A percentile compares a stretch with the other conserved stretches of the same genome.
Evolutionary conservation across 495 filamentous ascomycete species (phyloP).

Genomic region (Penicillium turbatum): DNA sequence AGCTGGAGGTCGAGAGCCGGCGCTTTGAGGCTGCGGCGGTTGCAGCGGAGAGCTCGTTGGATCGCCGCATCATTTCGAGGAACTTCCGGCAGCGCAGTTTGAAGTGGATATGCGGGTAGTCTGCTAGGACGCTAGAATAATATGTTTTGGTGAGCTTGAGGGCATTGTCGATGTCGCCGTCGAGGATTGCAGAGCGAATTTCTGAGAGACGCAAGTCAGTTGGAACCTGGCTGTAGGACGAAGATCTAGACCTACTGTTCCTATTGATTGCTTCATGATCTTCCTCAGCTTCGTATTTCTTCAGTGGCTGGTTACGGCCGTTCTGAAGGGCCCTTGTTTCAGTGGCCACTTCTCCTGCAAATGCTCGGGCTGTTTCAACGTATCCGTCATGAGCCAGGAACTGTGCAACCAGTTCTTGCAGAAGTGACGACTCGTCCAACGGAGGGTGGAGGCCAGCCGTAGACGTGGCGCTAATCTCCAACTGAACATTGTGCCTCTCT

Average conservation of each 20-base stretch:
- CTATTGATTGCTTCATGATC: slow-evolving; percentile 84
- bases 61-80: slow-evolving; percentile 89
- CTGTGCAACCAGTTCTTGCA: slow-evolving; percentile 81
- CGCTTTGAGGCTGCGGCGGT: slow-evolving; percentile 33
- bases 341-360: slow-evolving; percentile 74
- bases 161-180: slow-evolving; percentile 90
- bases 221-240: background rate
- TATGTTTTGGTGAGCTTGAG: slow-evolving; percentile 72
- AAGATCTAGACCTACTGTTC: slow-evolving; percentile 60
- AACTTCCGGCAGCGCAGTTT: slow-evolving; percentile 87
- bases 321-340: slow-evolving; percentile 63
- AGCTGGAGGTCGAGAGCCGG: slow-evolving; percentile 25
- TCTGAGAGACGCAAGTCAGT: slow-evolving; percentile 41
- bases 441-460: slow-evolving; percentile 58
- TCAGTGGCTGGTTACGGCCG: slow-evolving; percentile 47
- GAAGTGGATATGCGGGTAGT: slow-evolving; percentile 89
- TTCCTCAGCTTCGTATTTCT: slow-evolving; percentile 71
- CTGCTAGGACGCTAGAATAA: slow-evolving; percentile 75
- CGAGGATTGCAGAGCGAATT: slow-evolving; percentile 83
- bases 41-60: slow-evolving; percentile 56
- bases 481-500: slow-evolving; percentile 56
- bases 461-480: slow-evolving; percentile 51
- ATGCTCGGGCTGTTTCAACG: slow-evolving; percentile 87
- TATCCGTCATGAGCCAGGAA: slow-evolving; percentile 95
- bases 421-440: slow-evolving; percentile 67